Base-by-base conservation (phyloP, 2,329 filamentous ascomycete genomes). In the Furcasterigmium furcatum region DNA sequence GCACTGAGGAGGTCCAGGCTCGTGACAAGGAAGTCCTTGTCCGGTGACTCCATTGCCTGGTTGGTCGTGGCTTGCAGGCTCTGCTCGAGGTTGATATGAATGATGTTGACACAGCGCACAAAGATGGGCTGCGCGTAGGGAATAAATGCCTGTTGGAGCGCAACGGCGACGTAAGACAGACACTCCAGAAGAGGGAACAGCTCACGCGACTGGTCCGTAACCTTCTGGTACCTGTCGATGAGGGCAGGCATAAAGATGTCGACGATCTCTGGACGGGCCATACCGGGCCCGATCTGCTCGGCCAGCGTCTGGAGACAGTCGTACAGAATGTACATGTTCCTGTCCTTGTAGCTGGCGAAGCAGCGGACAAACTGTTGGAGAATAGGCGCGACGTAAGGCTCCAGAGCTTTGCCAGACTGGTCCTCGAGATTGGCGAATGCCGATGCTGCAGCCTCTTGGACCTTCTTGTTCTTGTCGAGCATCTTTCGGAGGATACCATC, bases 291-390 rank as follows among this genome's bases (percentile, higher is more conserved):
- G 45, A 97, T 87, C 59, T 90, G 87, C 65, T 99, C 94, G 4
- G 94, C 94, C 46, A 99, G 74, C 1, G 94, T 99, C 70, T 99
- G 94, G 27, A 99, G 89, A 65, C 94, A 97, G 69, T 99, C 94
- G 71, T 99, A 99, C 27, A 99, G 80, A 45, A 97, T 95, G 71
- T 95, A 96, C 83, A 97, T 96, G 71, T 99, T 99, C 59, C 90
- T 86, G 67, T 97, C 92, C 76, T 99, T 97, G 80, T 97, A 99
- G 67, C 88, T 91, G 44, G 76, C 80, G 67, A 99, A 99, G 66
- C 94, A 99, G 49, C 80, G 77, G 43, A 96, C 91, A 59, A 92
- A 97, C 63, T 97, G 94, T 50, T 85, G 85, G 44, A 97, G 82
- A 57, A 99, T 97, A 21, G 91, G 88, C 22, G 85, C 79, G 58